Conservation (phyloP, 2,329 filamentous ascomycete genomes). For the Huntiella moniliformis region DNA sequence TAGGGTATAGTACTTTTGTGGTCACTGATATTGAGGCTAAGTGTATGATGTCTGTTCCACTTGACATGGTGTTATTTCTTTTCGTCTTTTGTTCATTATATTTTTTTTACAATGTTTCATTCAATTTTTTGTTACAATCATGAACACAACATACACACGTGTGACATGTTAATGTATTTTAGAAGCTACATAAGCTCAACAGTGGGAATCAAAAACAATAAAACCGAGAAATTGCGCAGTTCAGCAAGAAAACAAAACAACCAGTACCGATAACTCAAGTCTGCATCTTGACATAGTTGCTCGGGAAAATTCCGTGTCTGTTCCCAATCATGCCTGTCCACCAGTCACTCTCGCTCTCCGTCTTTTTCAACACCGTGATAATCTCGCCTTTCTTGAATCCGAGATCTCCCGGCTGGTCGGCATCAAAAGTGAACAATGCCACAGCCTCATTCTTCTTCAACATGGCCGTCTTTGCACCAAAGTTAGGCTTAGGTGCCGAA, state of each 20-base stretch:
- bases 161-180: too few relatives aligned
- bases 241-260: slow-evolving; percentile 6
- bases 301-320: slow-evolving; percentile 82
- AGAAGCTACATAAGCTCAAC: neutral
- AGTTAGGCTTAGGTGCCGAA: slow-evolving; percentile 76
- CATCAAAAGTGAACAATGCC: slow-evolving; percentile 84
- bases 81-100: neutral
- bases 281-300: slow-evolving; percentile 54
- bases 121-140: too few relatives aligned
- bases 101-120: neutral
- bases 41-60: too few relatives aligned
- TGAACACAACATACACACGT: too few relatives aligned
- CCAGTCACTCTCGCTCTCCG: slow-evolving; percentile 88
- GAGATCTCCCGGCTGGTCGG: slow-evolving; percentile 79
- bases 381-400: slow-evolving; percentile 95
- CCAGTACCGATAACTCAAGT: slow-evolving; percentile 18
- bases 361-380: slow-evolving; percentile 87
- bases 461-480: slow-evolving; percentile 37
- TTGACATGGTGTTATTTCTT: neutral
- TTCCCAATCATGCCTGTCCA: slow-evolving; percentile 83
- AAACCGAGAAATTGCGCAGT: neutral
- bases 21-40: neutral
- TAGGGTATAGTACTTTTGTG: neutral
- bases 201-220: neutral
- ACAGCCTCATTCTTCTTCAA: slow-evolving; percentile 63